These are phyloP conservation scores for Citrus maxima DNA, from an alignment of 345 rosid species.

Conservation along the genomic window DNA sequence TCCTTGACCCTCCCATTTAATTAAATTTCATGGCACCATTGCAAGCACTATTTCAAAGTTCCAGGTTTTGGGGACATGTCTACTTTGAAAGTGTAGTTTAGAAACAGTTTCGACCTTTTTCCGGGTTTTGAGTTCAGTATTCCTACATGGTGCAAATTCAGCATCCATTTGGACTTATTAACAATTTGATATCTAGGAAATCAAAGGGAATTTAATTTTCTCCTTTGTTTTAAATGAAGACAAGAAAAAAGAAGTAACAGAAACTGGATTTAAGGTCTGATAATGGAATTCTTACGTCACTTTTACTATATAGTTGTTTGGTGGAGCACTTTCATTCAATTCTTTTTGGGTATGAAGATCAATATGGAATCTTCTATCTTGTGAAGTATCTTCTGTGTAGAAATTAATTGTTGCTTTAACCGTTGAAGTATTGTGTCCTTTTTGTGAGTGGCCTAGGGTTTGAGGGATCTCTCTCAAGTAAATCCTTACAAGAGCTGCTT, in stretches of 20 bases:
- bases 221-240: no score
- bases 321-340: neutral
- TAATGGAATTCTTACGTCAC: neutral
- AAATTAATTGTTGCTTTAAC: neutral
- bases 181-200: neutral
- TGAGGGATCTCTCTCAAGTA: neutral
- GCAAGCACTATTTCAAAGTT: neutral
- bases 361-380: neutral
- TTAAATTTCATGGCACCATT: neutral
- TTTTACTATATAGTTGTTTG: neutral
- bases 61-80: neutral
- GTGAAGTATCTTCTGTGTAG: neutral
- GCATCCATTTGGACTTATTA: neutral
- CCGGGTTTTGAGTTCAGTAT: neutral
- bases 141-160: neutral
- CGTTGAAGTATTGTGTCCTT: neutral
- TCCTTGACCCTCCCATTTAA: neutral
- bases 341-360: neutral
- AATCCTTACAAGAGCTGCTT: neutral
- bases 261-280: neutral
- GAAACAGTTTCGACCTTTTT: neutral
- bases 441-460: neutral
- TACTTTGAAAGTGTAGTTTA: neutral
- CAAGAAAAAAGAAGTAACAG: neutral
- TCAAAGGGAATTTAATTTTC: neutral